Percentiles rank a stretch among this genome's conserved stretches.
Evolutionary conservation across 1,139 yeast genomes (phyloP).

Genomic region (Debaryomyces fabryi): DNA sequence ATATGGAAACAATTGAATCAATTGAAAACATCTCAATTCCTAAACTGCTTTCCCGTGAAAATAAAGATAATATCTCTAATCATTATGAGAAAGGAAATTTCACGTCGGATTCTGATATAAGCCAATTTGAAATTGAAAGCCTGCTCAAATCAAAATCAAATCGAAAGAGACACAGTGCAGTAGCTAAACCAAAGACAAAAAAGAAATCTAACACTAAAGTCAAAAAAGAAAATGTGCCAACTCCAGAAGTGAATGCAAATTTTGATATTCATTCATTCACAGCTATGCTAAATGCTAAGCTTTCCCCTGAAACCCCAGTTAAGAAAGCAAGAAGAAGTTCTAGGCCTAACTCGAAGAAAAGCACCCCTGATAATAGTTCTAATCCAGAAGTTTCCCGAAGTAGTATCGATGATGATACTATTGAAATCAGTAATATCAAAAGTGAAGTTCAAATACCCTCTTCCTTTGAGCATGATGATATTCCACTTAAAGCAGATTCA

Average conservation of each 20-base stretch:
- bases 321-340: background rate
- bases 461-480: slow-evolving; percentile 10
- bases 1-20: background rate
- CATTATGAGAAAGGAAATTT: background rate
- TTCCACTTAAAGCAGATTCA: slow-evolving; percentile 13
- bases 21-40: background rate
- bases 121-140: background rate
- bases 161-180: slow-evolving; percentile 10
- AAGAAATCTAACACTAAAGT: slow-evolving; percentile 9
- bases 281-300: slow-evolving; percentile 28
- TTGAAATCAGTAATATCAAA: background rate
- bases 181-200: slow-evolving; percentile 10
- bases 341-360: background rate
- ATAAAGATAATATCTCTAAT: background rate
- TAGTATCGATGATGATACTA: background rate
- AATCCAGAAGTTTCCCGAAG: background rate
- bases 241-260: slow-evolving; percentile 3
- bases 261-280: slow-evolving; percentile 35
- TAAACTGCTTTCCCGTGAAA: background rate
- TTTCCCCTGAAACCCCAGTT: slow-evolving; percentile 12
- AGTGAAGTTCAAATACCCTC: slow-evolving; percentile 3
- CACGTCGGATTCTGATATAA: background rate
- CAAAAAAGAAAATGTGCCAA: slow-evolving; percentile 9
- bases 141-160: background rate
- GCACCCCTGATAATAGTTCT: background rate